Evolutionary conservation across 345 rosid species (phyloP).

Genomic region (Moringa oleifera): DNA sequence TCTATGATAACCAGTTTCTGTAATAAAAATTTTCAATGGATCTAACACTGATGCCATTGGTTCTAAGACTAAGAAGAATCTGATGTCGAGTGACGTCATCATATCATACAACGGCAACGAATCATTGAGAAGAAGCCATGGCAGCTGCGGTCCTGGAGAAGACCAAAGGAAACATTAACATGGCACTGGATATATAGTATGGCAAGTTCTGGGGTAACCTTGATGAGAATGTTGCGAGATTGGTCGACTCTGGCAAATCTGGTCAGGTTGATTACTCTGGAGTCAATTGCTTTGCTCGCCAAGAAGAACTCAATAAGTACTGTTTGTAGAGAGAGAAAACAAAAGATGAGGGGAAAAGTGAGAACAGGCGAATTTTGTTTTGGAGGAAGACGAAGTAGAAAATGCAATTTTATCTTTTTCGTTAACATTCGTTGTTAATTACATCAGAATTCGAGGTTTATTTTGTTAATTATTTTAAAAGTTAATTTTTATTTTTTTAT

Average conservation of each 20-base stretch:
- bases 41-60: constrained; percentile 26
- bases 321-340: no score
- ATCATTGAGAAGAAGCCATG: constrained; percentile 48
- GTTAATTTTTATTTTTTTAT: no score
- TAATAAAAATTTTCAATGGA: constrained; percentile 36
- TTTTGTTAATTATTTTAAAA: no score
- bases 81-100: constrained; percentile 21
- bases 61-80: constrained; percentile 23
- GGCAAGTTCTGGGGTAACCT: constrained; percentile 28
- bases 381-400: no score
- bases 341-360: constrained; percentile 18
- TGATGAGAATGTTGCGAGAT: constrained; percentile 23
- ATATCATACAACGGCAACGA: constrained; percentile 43
- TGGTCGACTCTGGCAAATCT: constrained; percentile 23
- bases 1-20: constrained; percentile 75
- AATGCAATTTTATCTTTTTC: no score
- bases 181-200: constrained; percentile 68
- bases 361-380: no score
- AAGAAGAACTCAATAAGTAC: constrained; percentile 20
- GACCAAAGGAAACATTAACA: constrained; percentile 66
- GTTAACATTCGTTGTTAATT: no score
- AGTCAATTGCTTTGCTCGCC: constrained; percentile 28
- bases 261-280: constrained; percentile 19
- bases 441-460: no score
- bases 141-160: constrained; percentile 53